Evolutionary conservation across 306 rosid species (phyloP).

Genomic region (Vigna nakashimae): DNA sequence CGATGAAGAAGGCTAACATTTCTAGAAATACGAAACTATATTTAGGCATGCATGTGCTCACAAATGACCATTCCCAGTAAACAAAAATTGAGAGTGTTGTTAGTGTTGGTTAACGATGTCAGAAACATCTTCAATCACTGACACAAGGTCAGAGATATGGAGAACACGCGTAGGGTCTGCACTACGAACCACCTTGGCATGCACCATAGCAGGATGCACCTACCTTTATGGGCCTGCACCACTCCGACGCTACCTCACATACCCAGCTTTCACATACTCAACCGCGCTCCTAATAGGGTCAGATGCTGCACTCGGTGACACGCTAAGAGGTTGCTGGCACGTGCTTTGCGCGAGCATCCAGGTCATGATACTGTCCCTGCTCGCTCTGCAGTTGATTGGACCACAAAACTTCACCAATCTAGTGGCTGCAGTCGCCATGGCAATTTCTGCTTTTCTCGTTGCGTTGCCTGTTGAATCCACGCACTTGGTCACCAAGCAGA

Average conservation of each 20-base stretch:
- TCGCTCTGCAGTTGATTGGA: constrained; percentile 58
- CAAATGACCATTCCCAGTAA: too few relatives aligned
- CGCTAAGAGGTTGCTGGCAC: constrained; percentile 66
- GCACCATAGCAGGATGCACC: constrained; percentile 66
- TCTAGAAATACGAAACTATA: too few relatives aligned
- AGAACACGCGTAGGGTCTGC: constrained; percentile 56
- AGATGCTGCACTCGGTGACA: constrained; percentile 72
- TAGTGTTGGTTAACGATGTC: constrained; percentile 18
- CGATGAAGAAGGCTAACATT: too few relatives aligned
- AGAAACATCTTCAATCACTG: constrained; percentile 35
- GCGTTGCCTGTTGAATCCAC: constrained; percentile 71
- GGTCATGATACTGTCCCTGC: constrained; percentile 47
- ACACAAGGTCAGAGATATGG: constrained; percentile 46
- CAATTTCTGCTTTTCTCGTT: constrained; percentile 52
- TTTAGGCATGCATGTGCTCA: too few relatives aligned
- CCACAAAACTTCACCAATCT: constrained; percentile 43
- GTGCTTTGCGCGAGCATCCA: constrained; percentile 57
- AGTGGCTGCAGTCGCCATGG: constrained; percentile 55
- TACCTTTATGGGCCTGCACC: constrained; percentile 58
- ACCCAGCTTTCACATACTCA: constrained; percentile 66
- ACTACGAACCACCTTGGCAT: constrained; percentile 69
- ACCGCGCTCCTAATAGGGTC: constrained; percentile 69
- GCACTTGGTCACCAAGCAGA: constrained; percentile 63
- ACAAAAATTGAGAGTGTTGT: too few relatives aligned
- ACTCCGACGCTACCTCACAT: constrained; percentile 51